phyloP scores from a whole-genome alignment of 225 moss, liverwort and hornwort genomes.

The Marchantia polymorpha region DNA sequence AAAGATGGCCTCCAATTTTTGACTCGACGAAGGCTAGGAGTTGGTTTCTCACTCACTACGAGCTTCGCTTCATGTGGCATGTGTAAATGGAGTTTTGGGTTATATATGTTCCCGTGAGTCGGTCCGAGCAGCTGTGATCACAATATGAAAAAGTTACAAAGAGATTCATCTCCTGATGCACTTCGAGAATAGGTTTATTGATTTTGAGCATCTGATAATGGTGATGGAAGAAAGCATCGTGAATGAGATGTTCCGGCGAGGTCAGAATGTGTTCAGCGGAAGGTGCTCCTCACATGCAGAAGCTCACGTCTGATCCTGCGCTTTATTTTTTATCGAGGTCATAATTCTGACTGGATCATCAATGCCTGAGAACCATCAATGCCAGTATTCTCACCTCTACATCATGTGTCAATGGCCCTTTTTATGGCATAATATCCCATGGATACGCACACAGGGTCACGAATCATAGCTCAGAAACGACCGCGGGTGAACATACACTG shows the following conservation, averaged over 20 bases:
- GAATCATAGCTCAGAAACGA: too few species aligned
- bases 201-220: too few species aligned
- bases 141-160: neutral
- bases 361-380: neutral
- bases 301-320: too few species aligned
- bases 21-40: constrained; percentile 4
- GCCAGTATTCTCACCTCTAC: neutral
- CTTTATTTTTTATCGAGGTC: neutral
- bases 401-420: neutral
- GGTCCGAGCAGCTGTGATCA: neutral
- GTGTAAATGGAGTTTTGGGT: neutral
- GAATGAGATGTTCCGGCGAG: neutral
- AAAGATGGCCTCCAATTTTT: constrained; percentile 22
- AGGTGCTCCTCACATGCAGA: neutral
- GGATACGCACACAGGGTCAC: too few species aligned
- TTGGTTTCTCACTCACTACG: neutral
- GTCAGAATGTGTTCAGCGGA: neutral
- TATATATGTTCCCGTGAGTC: neutral
- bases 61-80: neutral
- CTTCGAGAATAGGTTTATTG: neutral
- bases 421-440: too few species aligned
- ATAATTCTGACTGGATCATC: neutral
- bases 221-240: too few species aligned
- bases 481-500: too few species aligned
- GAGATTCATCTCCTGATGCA: neutral